Evolutionary conservation across 2,329 filamentous ascomycete genomes (phyloP).

Genomic region (Trichoderma sp.): DNA sequence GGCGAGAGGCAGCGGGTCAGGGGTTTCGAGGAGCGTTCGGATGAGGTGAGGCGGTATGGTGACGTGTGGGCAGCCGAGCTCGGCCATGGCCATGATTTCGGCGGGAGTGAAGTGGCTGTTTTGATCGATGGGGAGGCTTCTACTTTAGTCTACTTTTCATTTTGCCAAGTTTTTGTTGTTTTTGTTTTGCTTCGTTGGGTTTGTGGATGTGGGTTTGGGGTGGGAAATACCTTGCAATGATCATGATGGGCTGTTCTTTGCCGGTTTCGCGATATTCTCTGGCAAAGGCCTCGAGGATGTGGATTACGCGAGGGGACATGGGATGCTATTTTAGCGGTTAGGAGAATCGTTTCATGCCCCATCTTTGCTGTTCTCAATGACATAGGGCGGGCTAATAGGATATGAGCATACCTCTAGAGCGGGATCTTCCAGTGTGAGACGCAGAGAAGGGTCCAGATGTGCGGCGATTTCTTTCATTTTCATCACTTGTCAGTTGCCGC

Average conservation of each 20-base stretch:
- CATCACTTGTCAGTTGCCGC: neutral
- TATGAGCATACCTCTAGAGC: slow-evolving; percentile 20
- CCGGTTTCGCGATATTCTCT: slow-evolving; percentile 20
- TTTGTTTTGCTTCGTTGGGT: neutral
- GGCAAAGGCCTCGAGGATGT: slow-evolving; percentile 22
- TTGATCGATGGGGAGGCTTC: neutral
- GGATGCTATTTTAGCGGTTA: slow-evolving; percentile 18
- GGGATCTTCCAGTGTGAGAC: slow-evolving; percentile 18
- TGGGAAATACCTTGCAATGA: slow-evolving; percentile 22
- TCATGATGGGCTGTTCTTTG: slow-evolving; percentile 23
- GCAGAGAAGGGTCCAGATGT: slow-evolving; percentile 21
- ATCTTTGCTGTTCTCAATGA: neutral
- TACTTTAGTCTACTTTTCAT: neutral
- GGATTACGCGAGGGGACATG: slow-evolving; percentile 23
- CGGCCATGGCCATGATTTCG: slow-evolving; percentile 23
- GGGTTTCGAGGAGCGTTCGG: slow-evolving; percentile 20
- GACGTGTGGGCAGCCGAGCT: slow-evolving; percentile 24
- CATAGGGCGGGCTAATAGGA: neutral
- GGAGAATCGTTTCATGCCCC: neutral
- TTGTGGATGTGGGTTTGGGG: too few species aligned
- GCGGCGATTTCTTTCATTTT: slow-evolving; percentile 22
- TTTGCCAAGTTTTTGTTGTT: neutral
- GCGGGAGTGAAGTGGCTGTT: slow-evolving; percentile 21
- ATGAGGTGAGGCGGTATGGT: slow-evolving; percentile 22
- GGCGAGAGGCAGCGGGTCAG: slow-evolving; percentile 12